Evolutionary conservation across 129 eudicot genomes (phyloP), one percentile per base, ranked within the genome.

Genomic region (Ambrosia artemisiifolia): DNA sequence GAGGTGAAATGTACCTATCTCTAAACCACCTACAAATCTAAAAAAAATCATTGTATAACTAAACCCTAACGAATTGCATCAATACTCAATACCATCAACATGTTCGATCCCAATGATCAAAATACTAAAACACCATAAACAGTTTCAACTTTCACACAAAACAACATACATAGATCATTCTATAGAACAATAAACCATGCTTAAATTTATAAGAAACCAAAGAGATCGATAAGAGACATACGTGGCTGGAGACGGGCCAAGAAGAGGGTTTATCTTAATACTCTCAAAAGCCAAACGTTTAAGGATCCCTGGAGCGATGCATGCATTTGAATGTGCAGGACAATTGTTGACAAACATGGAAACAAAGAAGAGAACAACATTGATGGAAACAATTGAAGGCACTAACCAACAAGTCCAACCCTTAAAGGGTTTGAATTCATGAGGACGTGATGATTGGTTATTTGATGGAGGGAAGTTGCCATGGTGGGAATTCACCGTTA

Each of bases 231-330:
- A 20, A 7, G 11, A 32, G 19, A 60, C 87, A 62, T 51, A 92
- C 98, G 95, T 85, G 44, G 75, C 28, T 5, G 95, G 47, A 14
- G 96, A 75, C 28, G 98, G 98, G 20, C 98, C 96, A 38, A 89
- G 90, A 63, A 89, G 83, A 20, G 96, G 98, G 80, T 89, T 92
- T 67, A 81, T 83, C 14, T 70, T 72, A 43, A 77, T 16, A 70
- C 55, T 75, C 71, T 91, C 88, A 24, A 91, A 91, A 16, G 97
- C 78, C 33, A 84, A 86, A 2, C 92, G 81, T 42, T 84, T 88
- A n/a, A 91, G 63, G 11, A 19, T 0, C 10, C 54, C 2, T 7
- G 70, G 78, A 2, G 80, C 88, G 24, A 91, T 34, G 90, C 97
- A 91, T 44, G 57, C 66, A 11, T 38, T 13, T 11, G 81, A 75